Percentiles rank a stretch among this genome's conserved stretches.
Evolutionary conservation across 345 rosid species (phyloP).

Genomic region (Psidium guajava): DNA sequence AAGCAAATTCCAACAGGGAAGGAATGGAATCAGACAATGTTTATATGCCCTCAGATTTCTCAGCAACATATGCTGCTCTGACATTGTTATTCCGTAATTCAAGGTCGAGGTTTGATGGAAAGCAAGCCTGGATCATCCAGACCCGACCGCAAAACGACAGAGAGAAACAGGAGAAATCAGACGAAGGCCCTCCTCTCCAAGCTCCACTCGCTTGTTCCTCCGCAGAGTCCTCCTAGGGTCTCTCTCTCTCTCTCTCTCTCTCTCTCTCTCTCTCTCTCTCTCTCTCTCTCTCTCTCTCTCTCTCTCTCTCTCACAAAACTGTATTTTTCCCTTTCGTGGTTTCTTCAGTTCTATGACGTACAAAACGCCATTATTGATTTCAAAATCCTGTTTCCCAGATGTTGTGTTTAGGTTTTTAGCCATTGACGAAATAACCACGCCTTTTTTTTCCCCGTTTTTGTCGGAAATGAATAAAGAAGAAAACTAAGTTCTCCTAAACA

Average conservation of each 20-base stretch:
- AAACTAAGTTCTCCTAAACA: not conserved
- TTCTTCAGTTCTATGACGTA: not conserved
- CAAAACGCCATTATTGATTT: not conserved
- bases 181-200: slow-evolving; percentile 45
- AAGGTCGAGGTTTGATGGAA: slow-evolving; percentile 14
- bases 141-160: slow-evolving; percentile 40
- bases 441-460: not conserved
- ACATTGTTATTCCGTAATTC: not conserved
- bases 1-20: not conserved
- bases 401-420: not conserved
- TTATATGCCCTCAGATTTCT: not conserved
- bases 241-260: not conserved
- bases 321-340: not conserved
- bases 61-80: not conserved
- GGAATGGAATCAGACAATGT: not conserved
- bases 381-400: not conserved
- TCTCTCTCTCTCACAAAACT: not conserved
- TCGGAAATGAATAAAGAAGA: not conserved
- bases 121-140: slow-evolving; percentile 25
- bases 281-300: not conserved
- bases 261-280: not conserved
- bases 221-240: slow-evolving; percentile 10
- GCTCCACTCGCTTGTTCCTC: slow-evolving; percentile 46
- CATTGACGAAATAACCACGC: not conserved
- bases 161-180: slow-evolving; percentile 54